Conservation (phyloP, 345 rosid species). For the Firmiana major region DNA sequence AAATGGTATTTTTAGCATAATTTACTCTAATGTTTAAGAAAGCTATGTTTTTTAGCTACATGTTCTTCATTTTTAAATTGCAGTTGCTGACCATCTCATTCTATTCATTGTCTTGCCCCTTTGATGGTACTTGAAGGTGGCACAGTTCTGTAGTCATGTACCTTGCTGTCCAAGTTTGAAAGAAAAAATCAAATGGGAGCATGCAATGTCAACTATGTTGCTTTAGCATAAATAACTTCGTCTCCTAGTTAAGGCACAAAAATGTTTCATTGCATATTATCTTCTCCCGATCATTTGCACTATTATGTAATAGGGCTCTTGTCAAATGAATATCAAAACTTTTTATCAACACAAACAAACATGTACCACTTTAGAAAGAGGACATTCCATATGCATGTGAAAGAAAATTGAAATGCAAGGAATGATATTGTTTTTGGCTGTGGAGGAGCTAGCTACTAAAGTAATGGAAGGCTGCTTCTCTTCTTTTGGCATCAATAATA, state of each 20-base stretch:
- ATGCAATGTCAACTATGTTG: not conserved
- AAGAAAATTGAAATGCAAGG: not conserved
- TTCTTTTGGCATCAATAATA: not conserved
- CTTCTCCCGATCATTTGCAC: not conserved
- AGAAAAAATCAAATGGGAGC: not conserved
- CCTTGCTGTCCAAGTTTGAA: not conserved
- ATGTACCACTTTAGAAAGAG: not conserved
- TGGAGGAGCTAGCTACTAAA: not conserved
- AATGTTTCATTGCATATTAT: not conserved
- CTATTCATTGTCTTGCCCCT: not conserved
- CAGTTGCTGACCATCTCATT: not conserved
- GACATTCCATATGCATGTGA: not conserved
- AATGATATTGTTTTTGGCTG: not conserved
- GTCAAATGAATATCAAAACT: not conserved
- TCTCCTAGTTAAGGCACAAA: not conserved
- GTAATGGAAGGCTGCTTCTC: not conserved
- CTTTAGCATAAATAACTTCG: not conserved
- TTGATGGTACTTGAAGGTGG: not conserved
- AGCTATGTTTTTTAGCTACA: not conserved
- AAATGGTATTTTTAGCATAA: slow-evolving; percentile 52
- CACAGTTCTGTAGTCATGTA: not conserved
- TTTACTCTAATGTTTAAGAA: not conserved
- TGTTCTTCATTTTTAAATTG: slow-evolving; percentile 8
- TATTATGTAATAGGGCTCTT: not conserved
- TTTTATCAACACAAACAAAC: not conserved